These are phyloP conservation scores for Phytophthora tentaculata DNA, from an alignment of 352 stramenopile genomes.

Conservation along the genomic window DNA sequence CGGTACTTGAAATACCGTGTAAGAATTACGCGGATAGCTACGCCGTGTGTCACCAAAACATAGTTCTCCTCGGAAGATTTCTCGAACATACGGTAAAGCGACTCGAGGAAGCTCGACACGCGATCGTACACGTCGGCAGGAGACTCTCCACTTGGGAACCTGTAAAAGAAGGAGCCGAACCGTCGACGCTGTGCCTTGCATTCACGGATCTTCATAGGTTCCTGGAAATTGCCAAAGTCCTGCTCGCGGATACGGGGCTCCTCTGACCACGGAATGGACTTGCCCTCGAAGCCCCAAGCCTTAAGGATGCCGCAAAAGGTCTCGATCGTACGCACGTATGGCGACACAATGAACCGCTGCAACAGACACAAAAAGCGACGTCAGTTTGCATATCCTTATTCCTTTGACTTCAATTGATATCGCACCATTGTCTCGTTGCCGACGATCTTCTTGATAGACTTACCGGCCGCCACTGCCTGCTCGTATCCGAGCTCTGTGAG, in stretches of 20 bases:
- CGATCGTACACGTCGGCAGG: slow-evolving; percentile 90
- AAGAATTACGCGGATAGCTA: slow-evolving; percentile 89
- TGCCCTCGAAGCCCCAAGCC: slow-evolving; percentile 61
- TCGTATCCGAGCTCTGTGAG: slow-evolving; percentile 81
- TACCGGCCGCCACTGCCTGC: slow-evolving; percentile 71
- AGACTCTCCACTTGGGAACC: slow-evolving; percentile 88
- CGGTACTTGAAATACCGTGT: slow-evolving; percentile 91
- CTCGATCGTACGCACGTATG: slow-evolving; percentile 87
- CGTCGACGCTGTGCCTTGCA: slow-evolving; percentile 77
- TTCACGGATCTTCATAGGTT: slow-evolving; percentile 80
- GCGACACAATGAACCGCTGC: slow-evolving; percentile 86
- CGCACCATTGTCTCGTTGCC: slow-evolving; percentile 77
- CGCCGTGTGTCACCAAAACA: slow-evolving; percentile 87
- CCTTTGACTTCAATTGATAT: neutral
- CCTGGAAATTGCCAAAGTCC: slow-evolving; percentile 92
- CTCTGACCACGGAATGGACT: slow-evolving; percentile 75
- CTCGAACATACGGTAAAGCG: slow-evolving; percentile 86
- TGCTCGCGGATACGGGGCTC: slow-evolving; percentile 90
- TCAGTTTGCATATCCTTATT: neutral
- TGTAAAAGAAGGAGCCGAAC: slow-evolving; percentile 91
- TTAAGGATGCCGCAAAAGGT: slow-evolving; percentile 87
- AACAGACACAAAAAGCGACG: slow-evolving; percentile 11
- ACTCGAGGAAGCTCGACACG: slow-evolving; percentile 89
- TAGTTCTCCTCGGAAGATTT: slow-evolving; percentile 83
- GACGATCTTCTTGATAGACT: slow-evolving; percentile 79